Evolutionary conservation across 164 flowering plant species (phyloP).

Genomic region (Magnolia officinalis): DNA sequence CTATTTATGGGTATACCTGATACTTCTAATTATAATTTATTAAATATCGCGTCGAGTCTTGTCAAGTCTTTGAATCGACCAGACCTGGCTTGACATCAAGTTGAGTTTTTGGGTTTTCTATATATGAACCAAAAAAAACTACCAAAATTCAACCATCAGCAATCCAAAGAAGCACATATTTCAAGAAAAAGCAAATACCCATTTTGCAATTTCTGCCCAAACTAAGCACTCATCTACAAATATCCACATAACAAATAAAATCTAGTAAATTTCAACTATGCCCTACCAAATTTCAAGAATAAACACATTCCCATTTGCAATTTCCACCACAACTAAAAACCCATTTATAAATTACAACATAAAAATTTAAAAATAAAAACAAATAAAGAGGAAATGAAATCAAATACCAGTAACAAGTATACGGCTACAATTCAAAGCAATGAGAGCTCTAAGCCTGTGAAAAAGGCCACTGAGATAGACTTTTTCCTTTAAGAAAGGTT

Average conservation of each 20-base stretch:
- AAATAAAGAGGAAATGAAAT: background rate
- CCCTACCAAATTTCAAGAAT: background rate
- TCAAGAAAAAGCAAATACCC: background rate
- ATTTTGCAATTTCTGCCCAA: too few species aligned
- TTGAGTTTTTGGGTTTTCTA: too few species aligned
- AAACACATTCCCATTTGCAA: background rate
- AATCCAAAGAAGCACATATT: background rate
- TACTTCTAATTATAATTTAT: too few species aligned
- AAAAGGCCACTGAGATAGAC: constrained; percentile 63
- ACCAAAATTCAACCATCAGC: too few species aligned
- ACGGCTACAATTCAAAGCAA: constrained; percentile 78
- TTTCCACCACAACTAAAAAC: background rate
- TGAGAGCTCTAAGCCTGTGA: constrained; percentile 90
- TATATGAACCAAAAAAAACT: too few species aligned
- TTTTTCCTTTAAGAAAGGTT: constrained; percentile 43
- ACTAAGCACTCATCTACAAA: too few species aligned
- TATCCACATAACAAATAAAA: background rate
- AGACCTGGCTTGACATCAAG: too few species aligned
- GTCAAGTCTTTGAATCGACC: too few species aligned
- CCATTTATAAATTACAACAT: background rate
- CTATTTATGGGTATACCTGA: too few species aligned
- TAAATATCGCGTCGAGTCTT: too few species aligned
- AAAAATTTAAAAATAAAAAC: background rate
- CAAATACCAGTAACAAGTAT: constrained; percentile 63
- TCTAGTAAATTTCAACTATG: background rate